Evolutionary conservation across 768 basidiomycete species (phyloP).

Genomic region (Guyanaporus albipodus): DNA sequence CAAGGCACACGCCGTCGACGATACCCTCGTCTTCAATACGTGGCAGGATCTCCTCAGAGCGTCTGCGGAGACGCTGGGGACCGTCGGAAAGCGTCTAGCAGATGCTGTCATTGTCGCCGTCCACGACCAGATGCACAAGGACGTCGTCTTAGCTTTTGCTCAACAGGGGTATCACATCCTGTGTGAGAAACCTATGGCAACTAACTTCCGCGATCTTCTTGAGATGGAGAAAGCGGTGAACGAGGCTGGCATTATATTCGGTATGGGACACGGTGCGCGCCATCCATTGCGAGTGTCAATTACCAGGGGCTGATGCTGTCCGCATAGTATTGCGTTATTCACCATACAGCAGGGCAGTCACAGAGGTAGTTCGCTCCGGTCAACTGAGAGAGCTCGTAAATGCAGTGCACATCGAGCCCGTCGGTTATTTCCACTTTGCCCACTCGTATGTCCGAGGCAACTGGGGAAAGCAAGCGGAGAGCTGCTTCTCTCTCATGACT

Average conservation of each 20-base stretch:
- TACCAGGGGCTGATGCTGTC: background rate
- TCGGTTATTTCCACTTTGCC: conserved; percentile 85
- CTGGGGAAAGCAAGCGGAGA: conserved; percentile 66
- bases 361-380: conserved; percentile 66
- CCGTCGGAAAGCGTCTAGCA: conserved; percentile 66
- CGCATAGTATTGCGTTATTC: conserved; percentile 78
- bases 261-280: conserved; percentile 75
- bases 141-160: conserved; percentile 71
- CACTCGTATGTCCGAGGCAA: conserved; percentile 86
- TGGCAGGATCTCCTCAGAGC: conserved; percentile 71
- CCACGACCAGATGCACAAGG: conserved; percentile 75
- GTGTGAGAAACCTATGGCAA: conserved; percentile 94
- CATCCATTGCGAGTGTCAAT: background rate
- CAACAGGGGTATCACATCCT: conserved; percentile 83
- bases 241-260: conserved; percentile 71
- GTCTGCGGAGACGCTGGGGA: conserved; percentile 60
- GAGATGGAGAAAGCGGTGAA: conserved; percentile 70
- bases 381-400: conserved; percentile 76
- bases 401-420: conserved; percentile 79
- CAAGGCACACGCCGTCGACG: conserved; percentile 53
- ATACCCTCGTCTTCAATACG: conserved; percentile 63
- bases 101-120: conserved; percentile 82
- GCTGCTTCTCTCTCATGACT: conserved; percentile 82
- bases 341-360: conserved; percentile 71
- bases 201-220: conserved; percentile 65